phyloP scores from a whole-genome alignment of 2,329 filamentous ascomycete genomes.

The Leptographium galeiforme region DNA sequence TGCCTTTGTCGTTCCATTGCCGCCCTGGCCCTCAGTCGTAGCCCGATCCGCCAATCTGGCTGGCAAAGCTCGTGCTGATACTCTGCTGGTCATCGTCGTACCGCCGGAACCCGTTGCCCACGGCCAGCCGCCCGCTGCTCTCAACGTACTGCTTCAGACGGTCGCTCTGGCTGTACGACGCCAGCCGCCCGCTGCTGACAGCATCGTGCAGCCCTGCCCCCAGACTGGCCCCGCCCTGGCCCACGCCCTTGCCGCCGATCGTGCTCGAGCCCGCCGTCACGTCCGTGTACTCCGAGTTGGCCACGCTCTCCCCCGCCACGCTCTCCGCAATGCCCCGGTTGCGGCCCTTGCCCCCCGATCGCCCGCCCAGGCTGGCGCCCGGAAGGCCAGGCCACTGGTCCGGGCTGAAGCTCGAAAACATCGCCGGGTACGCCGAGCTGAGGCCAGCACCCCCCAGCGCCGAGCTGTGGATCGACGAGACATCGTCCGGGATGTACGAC shows the following conservation, averaged over 20 bases:
- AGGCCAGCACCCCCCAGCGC: conserved; percentile 77
- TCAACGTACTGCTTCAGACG: conserved; percentile 92
- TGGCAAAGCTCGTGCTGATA: conserved; percentile 91
- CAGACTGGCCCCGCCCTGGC: conserved; percentile 79
- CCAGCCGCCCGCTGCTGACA: conserved; percentile 49
- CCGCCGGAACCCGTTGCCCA: conserved; percentile 53
- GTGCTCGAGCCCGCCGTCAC: conserved; percentile 53
- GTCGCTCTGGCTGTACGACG: conserved; percentile 66
- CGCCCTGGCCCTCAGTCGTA: conserved; percentile 30
- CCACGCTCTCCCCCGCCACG: conserved; percentile 81
- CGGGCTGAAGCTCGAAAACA: conserved; percentile 84
- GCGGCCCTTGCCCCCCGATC: conserved; percentile 52
- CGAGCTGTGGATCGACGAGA: conserved; percentile 89
- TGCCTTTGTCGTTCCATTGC: not conserved
- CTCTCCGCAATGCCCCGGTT: conserved; percentile 51
- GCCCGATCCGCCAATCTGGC: conserved; percentile 60
- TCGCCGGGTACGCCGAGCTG: conserved; percentile 71
- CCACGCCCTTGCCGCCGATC: conserved; percentile 59
- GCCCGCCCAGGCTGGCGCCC: conserved; percentile 45
- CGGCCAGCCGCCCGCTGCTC: conserved; percentile 57
- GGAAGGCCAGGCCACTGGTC: conserved; percentile 80
- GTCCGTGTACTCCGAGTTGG: conserved; percentile 82
- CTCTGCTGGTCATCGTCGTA: conserved; percentile 93
- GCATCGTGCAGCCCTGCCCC: conserved; percentile 63
- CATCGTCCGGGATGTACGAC: conserved; percentile 93